Evolutionary conservation across 768 basidiomycete species (phyloP).

Genomic region (Ramaria rubella): DNA sequence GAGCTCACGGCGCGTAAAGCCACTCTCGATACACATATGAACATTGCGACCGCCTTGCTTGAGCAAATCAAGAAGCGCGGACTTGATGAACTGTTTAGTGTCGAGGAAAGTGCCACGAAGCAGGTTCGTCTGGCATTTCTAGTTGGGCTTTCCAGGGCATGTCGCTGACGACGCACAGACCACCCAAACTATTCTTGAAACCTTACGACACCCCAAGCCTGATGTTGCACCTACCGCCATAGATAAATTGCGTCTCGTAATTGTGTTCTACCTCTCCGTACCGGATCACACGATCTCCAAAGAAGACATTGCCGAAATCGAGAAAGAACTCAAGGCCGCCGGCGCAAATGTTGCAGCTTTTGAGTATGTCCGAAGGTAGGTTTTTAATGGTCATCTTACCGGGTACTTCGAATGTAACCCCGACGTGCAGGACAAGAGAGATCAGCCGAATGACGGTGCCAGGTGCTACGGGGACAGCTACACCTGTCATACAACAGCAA

Average conservation of each 20-base stretch:
- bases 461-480: constrained; percentile 53
- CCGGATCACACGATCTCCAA: constrained; percentile 75
- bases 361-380: constrained; percentile 76
- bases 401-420: neutral
- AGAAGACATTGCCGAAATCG: constrained; percentile 83
- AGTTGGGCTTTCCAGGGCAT: neutral
- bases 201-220: constrained; percentile 66
- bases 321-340: constrained; percentile 75
- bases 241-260: constrained; percentile 89
- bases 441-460: constrained; percentile 88
- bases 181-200: constrained; percentile 74
- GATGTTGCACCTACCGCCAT: constrained; percentile 59
- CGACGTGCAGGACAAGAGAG: constrained; percentile 56
- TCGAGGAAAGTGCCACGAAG: constrained; percentile 84
- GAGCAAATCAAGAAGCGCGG: constrained; percentile 94
- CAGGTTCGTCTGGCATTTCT: constrained; percentile 43
- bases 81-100: constrained; percentile 94
- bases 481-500: constrained; percentile 63
- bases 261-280: constrained; percentile 92
- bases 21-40: constrained; percentile 97
- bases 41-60: constrained; percentile 91
- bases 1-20: constrained; percentile 96
- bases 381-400: neutral
- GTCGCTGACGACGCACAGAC: constrained; percentile 30
- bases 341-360: constrained; percentile 80